Evolutionary conservation across 768 basidiomycete species (phyloP).

Genomic region (Hygrocybe punicea): DNA sequence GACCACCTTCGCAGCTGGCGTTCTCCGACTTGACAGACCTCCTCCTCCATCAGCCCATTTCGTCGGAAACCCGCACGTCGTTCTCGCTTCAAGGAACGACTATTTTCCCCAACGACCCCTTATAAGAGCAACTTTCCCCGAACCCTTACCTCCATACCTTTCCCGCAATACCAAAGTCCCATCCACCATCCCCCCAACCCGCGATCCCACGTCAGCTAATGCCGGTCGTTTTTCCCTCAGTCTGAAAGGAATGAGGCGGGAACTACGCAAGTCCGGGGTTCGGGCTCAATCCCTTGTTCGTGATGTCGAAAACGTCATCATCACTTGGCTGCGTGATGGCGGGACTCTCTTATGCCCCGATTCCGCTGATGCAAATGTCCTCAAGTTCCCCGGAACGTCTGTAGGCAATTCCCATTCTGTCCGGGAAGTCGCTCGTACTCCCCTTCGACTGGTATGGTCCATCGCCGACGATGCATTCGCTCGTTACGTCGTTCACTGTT

Average conservation of each 20-base stretch:
- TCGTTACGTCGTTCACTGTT: slow-evolving; percentile 79
- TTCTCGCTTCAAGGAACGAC: slow-evolving; percentile 58
- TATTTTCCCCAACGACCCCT: slow-evolving; percentile 44
- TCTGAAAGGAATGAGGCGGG: slow-evolving; percentile 68
- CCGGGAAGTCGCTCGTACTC: slow-evolving; percentile 63
- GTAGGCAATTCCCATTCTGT: slow-evolving; percentile 55
- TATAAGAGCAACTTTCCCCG: slow-evolving; percentile 62
- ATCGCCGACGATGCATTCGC: slow-evolving; percentile 69
- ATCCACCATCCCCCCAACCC: slow-evolving; percentile 36
- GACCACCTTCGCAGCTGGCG: background rate
- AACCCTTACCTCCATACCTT: slow-evolving; percentile 69
- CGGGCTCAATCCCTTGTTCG: slow-evolving; percentile 59
- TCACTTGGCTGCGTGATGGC: slow-evolving; percentile 58
- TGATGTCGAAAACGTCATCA: slow-evolving; percentile 64
- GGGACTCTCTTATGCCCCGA: slow-evolving; percentile 57
- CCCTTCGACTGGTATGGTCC: slow-evolving; percentile 70
- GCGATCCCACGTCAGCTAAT: slow-evolving; percentile 55
- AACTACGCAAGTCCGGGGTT: slow-evolving; percentile 59
- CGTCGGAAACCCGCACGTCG: slow-evolving; percentile 67
- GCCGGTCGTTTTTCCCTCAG: slow-evolving; percentile 76
- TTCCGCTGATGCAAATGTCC: slow-evolving; percentile 19
- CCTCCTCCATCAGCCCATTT: slow-evolving; percentile 54
- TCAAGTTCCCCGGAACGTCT: slow-evolving; percentile 37
- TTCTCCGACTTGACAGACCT: background rate
- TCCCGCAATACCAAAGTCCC: slow-evolving; percentile 58